Percentiles rank a stretch among this genome's conserved stretches.
Conservation (phyloP, 2,329 filamentous ascomycete species). For the Clarireedia hainanense region DNA sequence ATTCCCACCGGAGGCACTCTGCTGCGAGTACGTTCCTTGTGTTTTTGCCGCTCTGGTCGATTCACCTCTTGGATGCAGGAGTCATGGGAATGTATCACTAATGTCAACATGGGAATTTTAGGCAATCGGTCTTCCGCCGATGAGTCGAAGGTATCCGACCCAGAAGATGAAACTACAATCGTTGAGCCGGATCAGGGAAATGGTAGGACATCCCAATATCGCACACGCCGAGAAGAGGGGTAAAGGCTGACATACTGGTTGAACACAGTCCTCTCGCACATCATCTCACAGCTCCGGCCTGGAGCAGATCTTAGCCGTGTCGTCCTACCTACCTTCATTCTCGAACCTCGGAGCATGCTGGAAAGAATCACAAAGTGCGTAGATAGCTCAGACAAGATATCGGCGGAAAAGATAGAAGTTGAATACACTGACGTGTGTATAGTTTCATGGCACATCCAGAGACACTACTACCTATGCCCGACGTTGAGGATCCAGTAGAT, state of each 20-base stretch:
- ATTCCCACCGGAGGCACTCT: conserved; percentile 39
- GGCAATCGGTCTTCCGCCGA: conserved; percentile 34
- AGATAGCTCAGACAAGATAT: not conserved
- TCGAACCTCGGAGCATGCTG: conserved; percentile 95
- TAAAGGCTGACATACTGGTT: conserved; percentile 13
- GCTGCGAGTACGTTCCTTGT: conserved; percentile 31
- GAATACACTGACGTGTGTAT: conserved; percentile 11
- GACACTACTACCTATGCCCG: conserved; percentile 79
- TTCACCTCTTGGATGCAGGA: not conserved
- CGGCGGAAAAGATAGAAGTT: not conserved
- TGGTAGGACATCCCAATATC: conserved; percentile 46
- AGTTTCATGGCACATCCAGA: conserved; percentile 99
- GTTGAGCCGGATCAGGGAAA: conserved; percentile 92
- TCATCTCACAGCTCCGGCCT: conserved; percentile 93
- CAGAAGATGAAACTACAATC: conserved; percentile 68
- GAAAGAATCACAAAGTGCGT: conserved; percentile 96
- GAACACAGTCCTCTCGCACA: conserved; percentile 75
- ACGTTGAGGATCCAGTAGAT: conserved; percentile 79
- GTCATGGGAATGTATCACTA: not conserved
- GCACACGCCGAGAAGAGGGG: not conserved
- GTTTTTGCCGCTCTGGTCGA: conserved; percentile 10
- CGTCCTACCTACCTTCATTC: conserved; percentile 92
- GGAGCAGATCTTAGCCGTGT: conserved; percentile 93
- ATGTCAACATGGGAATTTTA: conserved; percentile 18
- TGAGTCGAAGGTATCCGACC: conserved; percentile 27